A percentile compares a stretch with the other conserved stretches of the same genome.
phyloP scores from a whole-genome alignment of 352 stramenopile species.

The Phytophthora lateralis region DNA sequence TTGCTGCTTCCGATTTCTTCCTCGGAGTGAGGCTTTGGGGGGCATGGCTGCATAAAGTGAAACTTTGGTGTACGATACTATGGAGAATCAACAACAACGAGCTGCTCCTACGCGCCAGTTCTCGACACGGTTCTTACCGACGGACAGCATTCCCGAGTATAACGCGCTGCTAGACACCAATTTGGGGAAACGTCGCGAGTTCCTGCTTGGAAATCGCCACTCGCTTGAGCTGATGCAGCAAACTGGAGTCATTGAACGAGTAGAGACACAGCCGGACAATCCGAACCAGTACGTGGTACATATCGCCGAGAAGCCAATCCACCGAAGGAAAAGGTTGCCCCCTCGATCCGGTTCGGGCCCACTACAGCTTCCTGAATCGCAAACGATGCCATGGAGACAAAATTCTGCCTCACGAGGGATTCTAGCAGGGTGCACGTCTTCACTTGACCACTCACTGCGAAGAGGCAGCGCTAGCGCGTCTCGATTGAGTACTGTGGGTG shows the following conservation, averaged over 20 bases:
- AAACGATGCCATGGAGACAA: slow-evolving; percentile 27
- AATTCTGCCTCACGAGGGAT: slow-evolving; percentile 1
- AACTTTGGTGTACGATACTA: slow-evolving; percentile 6
- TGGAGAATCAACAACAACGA: slow-evolving; percentile 27
- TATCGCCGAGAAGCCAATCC: slow-evolving; percentile 54
- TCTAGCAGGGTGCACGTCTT: slow-evolving; percentile 6
- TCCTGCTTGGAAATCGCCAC: slow-evolving; percentile 63
- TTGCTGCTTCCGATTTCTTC: not conserved
- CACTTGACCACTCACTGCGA: not conserved
- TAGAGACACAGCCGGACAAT: slow-evolving; percentile 51
- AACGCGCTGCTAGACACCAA: slow-evolving; percentile 71
- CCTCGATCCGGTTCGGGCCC: slow-evolving; percentile 21
- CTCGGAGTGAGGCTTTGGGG: slow-evolving; percentile 2
- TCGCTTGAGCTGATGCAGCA: slow-evolving; percentile 64
- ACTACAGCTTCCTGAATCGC: slow-evolving; percentile 29
- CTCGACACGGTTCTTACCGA: slow-evolving; percentile 68
- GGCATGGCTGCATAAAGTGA: slow-evolving; percentile 19
- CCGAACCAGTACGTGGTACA: slow-evolving; percentile 79
- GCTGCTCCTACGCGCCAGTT: slow-evolving; percentile 34
- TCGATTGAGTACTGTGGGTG: not conserved
- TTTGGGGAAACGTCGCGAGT: slow-evolving; percentile 68
- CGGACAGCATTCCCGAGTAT: slow-evolving; percentile 71
- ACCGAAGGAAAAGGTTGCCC: slow-evolving; percentile 47
- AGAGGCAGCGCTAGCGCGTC: slow-evolving; percentile 3
- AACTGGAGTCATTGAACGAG: slow-evolving; percentile 63